A percentile compares a stretch with the other conserved stretches of the same genome.
These are phyloP conservation scores for Trametes meyenii DNA, from an alignment of 768 basidiomycete genomes.

Conservation along the genomic window DNA sequence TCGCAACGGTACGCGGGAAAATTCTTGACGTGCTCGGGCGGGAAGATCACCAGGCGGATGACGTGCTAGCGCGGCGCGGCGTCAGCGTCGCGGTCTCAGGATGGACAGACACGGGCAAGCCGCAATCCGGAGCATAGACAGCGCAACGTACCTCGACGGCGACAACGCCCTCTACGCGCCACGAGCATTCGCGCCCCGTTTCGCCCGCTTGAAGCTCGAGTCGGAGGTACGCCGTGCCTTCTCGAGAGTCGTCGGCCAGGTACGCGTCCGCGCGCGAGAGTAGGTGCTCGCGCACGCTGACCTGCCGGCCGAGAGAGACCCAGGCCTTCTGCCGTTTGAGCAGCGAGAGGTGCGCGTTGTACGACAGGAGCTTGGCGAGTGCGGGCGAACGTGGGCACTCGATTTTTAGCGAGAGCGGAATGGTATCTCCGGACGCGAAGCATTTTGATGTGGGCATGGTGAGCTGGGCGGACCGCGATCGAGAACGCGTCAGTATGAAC, in stretches of 20 bases:
- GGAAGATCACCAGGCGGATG: conserved; percentile 38
- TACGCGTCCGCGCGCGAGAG: conserved; percentile 28
- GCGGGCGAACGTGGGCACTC: conserved; percentile 41
- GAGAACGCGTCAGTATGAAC: background rate
- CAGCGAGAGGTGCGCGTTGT: conserved; percentile 39
- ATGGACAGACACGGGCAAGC: background rate
- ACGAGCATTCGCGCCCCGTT: conserved; percentile 41
- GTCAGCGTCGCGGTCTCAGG: background rate
- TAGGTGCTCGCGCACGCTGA: conserved; percentile 34
- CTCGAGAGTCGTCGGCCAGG: conserved; percentile 36
- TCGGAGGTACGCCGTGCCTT: conserved; percentile 39
- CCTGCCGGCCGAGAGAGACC: conserved; percentile 28
- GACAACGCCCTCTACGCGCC: conserved; percentile 32
- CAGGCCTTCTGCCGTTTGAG: conserved; percentile 39
- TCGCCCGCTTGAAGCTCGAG: conserved; percentile 42
- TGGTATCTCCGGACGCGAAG: conserved; percentile 44
- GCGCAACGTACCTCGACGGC: conserved; percentile 34
- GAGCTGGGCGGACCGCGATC: conserved; percentile 32
- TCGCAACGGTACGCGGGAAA: conserved; percentile 43
- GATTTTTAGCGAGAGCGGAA: conserved; percentile 43
- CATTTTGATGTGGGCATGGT: conserved; percentile 40
- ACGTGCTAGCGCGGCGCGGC: conserved; percentile 37
- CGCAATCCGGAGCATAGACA: conserved; percentile 7
- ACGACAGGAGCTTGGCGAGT: conserved; percentile 40
- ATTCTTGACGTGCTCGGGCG: conserved; percentile 35